A percentile compares a stretch with the other conserved stretches of the same genome.
Conservation (phyloP, 257 asterid species). For the Scutellaria galericulata region DNA sequence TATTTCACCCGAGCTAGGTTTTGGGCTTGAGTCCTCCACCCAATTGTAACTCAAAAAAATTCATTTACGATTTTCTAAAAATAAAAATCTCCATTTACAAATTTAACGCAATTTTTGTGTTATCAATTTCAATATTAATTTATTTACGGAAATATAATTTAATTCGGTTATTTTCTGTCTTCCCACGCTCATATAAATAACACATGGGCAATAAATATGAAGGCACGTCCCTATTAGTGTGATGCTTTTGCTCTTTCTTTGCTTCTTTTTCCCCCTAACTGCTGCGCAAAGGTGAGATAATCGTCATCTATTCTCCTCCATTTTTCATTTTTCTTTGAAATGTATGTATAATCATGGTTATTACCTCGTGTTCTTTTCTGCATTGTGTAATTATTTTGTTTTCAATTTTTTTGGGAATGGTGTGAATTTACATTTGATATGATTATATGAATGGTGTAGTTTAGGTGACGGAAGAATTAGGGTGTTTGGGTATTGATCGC, state of each 20-base stretch:
- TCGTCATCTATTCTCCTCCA: constrained; percentile 8
- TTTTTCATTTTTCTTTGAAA: neutral
- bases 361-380: constrained; percentile 3
- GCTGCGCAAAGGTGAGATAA: constrained; percentile 46
- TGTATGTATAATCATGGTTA: constrained; percentile 4
- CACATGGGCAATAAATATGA: too few species aligned
- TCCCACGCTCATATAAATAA: too few species aligned
- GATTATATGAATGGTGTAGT: constrained; percentile 5
- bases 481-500: constrained; percentile 28
- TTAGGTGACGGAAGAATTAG: constrained; percentile 32
- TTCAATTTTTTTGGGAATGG: neutral
- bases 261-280: constrained; percentile 20
- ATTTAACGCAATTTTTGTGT: too few species aligned
- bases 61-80: too few species aligned
- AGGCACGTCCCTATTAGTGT: constrained; percentile 28
- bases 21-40: too few species aligned
- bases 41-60: too few species aligned
- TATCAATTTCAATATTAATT: too few species aligned
- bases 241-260: constrained; percentile 27
- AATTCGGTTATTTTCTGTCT: too few species aligned
- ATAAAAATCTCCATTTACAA: too few species aligned
- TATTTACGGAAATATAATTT: too few species aligned
- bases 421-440: neutral
- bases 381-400: constrained; percentile 11
- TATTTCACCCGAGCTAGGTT: too few species aligned